phyloP scores from a whole-genome alignment of 1,139 yeast genomes.

The Petasospora fabianii region DNA sequence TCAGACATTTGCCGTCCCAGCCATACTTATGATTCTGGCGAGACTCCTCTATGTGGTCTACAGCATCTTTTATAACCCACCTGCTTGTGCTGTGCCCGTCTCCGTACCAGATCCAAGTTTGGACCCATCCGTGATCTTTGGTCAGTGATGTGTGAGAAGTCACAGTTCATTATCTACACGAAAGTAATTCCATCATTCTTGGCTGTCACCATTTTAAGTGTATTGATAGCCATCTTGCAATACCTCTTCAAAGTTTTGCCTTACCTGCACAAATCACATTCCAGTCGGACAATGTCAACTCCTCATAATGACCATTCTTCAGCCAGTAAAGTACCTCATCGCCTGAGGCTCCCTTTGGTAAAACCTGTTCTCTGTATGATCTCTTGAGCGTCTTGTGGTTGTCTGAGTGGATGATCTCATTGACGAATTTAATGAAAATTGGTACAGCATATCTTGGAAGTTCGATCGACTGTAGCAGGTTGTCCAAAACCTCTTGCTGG shows the following conservation, averaged over 20 bases:
- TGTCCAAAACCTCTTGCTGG: conserved; percentile 32
- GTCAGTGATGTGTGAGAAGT: too few relatives aligned
- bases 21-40: conserved; percentile 17
- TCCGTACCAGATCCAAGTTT: background rate
- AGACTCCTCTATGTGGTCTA: conserved; percentile 9
- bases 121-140: background rate
- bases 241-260: conserved; percentile 13
- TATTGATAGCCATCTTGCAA: too few relatives aligned
- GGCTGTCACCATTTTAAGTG: too few relatives aligned
- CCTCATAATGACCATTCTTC: conserved; percentile 48
- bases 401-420: conserved; percentile 63
- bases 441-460: conserved; percentile 92
- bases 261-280: conserved; percentile 35
- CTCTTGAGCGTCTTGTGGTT: conserved; percentile 87
- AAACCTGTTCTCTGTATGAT: conserved; percentile 66
- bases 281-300: conserved; percentile 62
- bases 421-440: conserved; percentile 67
- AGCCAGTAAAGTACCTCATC: conserved; percentile 69
- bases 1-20: conserved; percentile 33
- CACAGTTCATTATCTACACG: too few relatives aligned
- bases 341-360: conserved; percentile 69
- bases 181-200: too few relatives aligned
- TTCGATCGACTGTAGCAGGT: conserved; percentile 34
- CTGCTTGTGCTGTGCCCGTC: conserved; percentile 3
- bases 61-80: conserved; percentile 3